Evolutionary conservation across 305 asterid genomes (phyloP).

Genomic region (Fraxinus xanthoxyloides): DNA sequence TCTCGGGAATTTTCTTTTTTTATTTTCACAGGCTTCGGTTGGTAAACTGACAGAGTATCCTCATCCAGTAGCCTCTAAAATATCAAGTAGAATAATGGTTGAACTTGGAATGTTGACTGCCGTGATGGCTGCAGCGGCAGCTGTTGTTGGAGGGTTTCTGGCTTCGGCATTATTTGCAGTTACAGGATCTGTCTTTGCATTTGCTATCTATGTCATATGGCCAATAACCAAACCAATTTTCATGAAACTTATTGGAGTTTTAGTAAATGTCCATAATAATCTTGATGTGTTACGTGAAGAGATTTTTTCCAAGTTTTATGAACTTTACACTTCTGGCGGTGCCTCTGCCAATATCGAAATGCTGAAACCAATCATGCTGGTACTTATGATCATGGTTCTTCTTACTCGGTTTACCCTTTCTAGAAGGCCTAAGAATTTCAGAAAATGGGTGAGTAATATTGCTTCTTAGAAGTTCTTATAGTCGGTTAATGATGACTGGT

Average conservation of each 20-base stretch:
- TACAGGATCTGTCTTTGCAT: neutral
- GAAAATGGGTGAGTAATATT: constrained; percentile 81
- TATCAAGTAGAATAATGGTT: neutral
- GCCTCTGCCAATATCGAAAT: constrained; percentile 67
- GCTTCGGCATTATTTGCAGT: neutral
- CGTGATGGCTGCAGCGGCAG: neutral
- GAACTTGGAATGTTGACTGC: constrained; percentile 1
- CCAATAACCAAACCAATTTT: neutral
- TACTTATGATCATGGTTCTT: constrained; percentile 74
- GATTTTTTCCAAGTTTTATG: constrained; percentile 23
- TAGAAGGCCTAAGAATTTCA: constrained; percentile 88
- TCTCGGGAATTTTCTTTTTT: neutral
- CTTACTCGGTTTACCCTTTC: constrained; percentile 91
- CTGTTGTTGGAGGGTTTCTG: neutral
- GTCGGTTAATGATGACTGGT: constrained; percentile 15
- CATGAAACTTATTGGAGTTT: neutral
- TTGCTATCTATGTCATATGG: neutral
- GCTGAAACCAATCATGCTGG: constrained; percentile 76
- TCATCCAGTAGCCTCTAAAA: neutral
- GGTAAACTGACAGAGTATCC: neutral
- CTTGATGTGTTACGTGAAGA: neutral
- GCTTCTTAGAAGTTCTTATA: constrained; percentile 26
- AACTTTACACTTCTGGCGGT: constrained; percentile 69
- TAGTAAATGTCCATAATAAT: neutral
- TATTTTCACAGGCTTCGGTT: neutral